Evolutionary conservation across 2,329 filamentous ascomycete genomes (phyloP).

Genomic region (Penicillium decumbens): DNA sequence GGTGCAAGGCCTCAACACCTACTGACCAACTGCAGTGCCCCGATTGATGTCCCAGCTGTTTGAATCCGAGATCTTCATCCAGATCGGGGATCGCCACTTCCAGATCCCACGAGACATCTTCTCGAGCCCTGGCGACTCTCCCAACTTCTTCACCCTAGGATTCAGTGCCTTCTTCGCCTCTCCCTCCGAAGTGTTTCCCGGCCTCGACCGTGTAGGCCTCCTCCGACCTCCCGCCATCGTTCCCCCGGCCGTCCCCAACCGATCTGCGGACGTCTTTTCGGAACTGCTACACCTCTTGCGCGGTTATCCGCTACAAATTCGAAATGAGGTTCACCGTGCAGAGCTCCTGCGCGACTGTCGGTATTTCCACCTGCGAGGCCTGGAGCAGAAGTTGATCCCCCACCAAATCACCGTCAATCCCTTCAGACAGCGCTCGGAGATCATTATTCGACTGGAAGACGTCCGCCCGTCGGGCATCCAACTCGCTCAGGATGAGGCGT

Average conservation of each 20-base stretch:
- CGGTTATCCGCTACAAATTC: constrained; percentile 76
- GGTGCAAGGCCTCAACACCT: not conserved
- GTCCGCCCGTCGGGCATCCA: constrained; percentile 81
- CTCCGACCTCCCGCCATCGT: constrained; percentile 81
- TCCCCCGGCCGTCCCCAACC: constrained; percentile 73
- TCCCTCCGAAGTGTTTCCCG: constrained; percentile 77
- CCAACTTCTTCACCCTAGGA: constrained; percentile 91
- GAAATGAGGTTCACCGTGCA: constrained; percentile 68
- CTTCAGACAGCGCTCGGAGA: constrained; percentile 64
- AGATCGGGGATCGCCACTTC: constrained; percentile 81
- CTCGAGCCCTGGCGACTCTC: constrained; percentile 77
- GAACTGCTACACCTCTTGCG: constrained; percentile 77
- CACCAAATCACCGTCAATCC: constrained; percentile 73
- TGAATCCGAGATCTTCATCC: constrained; percentile 86
- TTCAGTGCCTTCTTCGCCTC: constrained; percentile 83
- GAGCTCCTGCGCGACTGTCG: constrained; percentile 78
- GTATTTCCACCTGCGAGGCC: constrained; percentile 87
- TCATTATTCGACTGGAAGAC: constrained; percentile 74
- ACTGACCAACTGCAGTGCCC: constrained; percentile 58
- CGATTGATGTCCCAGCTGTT: constrained; percentile 86
- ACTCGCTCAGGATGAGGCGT: constrained; percentile 50
- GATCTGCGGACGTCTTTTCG: constrained; percentile 76
- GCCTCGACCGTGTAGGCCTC: constrained; percentile 70
- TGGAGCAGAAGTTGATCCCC: constrained; percentile 81
- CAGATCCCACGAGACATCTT: constrained; percentile 87